A percentile compares a stretch with the other conserved stretches of the same genome.
Conservation (phyloP, 148 eudicot genomes). For the Cornus kousa region DNA sequence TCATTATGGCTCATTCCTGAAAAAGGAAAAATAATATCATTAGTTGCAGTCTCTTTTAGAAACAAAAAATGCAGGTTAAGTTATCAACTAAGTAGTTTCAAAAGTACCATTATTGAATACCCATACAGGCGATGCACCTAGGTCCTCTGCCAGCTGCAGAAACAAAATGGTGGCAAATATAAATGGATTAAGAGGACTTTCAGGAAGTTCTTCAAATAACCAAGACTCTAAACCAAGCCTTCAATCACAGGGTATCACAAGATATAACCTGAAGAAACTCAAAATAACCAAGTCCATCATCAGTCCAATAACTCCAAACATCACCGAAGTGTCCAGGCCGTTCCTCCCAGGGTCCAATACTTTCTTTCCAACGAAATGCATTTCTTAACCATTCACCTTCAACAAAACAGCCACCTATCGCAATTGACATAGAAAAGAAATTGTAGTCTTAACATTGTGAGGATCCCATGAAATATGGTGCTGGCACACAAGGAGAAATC, state of each 20-base stretch:
- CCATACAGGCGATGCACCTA: conserved; percentile 87
- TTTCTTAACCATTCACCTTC: conserved; percentile 74
- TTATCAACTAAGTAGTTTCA: background rate
- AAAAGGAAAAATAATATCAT: conserved; percentile 8
- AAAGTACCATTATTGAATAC: conserved; percentile 82
- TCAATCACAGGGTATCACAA: background rate
- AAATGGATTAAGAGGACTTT: background rate
- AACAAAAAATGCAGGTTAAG: background rate
- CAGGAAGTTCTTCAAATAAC: background rate
- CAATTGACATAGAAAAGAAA: conserved; percentile 5
- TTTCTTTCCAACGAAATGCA: conserved; percentile 88
- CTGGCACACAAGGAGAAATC: background rate
- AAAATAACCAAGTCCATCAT: conserved; percentile 51
- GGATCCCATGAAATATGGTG: conserved; percentile 8
- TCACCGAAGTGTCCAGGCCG: conserved; percentile 48
- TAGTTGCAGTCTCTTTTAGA: background rate
- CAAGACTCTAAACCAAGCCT: background rate
- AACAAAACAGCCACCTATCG: conserved; percentile 82
- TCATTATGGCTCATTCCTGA: conserved; percentile 67
- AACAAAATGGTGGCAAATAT: conserved; percentile 10
- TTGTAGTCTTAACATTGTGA: background rate
- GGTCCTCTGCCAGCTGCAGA: conserved; percentile 86
- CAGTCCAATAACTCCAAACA: conserved; percentile 56
- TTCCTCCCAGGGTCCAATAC: conserved; percentile 85
- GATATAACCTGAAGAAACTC: conserved; percentile 52